These are phyloP conservation scores for Ceratonia siliqua DNA, from an alignment of 306 rosid species.

Conservation along the genomic window DNA sequence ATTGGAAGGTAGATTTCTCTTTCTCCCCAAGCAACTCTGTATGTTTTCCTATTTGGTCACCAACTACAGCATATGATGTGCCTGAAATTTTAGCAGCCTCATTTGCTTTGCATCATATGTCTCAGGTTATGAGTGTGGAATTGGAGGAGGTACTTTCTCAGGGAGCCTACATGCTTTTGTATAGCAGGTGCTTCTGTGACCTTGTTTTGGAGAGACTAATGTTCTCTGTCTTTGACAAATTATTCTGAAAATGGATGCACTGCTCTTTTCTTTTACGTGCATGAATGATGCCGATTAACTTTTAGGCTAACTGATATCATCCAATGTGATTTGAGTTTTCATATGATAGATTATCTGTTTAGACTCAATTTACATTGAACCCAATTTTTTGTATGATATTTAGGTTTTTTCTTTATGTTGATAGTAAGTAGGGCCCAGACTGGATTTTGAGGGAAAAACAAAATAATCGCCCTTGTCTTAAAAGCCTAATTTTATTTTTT, in stretches of 20 bases:
- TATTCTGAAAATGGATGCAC: not conserved
- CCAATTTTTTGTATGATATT: not conserved
- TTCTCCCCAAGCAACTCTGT: not conserved
- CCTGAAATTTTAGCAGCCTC: slow-evolving; percentile 19
- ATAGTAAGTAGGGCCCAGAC: not conserved
- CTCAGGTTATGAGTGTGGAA: slow-evolving; percentile 65
- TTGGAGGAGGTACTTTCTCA: slow-evolving; percentile 86
- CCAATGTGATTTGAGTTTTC: not conserved
- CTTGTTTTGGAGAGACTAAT: not conserved
- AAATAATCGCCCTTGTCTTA: not conserved
- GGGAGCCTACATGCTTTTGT: slow-evolving; percentile 85
- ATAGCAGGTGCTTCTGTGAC: slow-evolving; percentile 57
- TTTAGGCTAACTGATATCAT: not conserved
- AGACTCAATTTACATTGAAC: not conserved
- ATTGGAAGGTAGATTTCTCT: slow-evolving; percentile 61
- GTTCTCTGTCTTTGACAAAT: not conserved
- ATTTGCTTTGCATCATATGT: slow-evolving; percentile 5
- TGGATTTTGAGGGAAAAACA: not conserved
- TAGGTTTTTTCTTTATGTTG: not conserved
- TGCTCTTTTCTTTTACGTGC: not conserved
- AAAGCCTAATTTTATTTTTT: not conserved
- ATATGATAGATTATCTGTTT: not conserved
- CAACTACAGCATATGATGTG: not conserved
- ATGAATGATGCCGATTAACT: no score
- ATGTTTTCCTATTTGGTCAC: not conserved